phyloP scores from a whole-genome alignment of 768 basidiomycete species.

The Suillus variegatus region DNA sequence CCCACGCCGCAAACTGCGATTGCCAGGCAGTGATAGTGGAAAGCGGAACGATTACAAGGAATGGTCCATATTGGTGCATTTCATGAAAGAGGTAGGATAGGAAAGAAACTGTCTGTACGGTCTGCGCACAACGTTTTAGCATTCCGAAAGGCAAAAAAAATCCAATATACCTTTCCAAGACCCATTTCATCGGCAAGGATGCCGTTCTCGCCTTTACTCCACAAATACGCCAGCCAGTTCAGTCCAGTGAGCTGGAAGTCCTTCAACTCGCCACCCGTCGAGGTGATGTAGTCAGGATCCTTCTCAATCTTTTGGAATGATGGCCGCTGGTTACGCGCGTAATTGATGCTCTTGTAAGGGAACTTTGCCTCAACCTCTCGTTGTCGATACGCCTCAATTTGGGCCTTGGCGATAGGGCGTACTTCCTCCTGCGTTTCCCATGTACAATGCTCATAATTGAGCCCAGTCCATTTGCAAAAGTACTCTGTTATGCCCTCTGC shows the following conservation, averaged over 20 bases:
- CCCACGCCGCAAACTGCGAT: constrained; percentile 91
- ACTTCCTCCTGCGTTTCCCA: constrained; percentile 91
- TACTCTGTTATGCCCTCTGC: constrained; percentile 69
- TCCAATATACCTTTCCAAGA: constrained; percentile 78
- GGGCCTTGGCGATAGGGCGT: constrained; percentile 70
- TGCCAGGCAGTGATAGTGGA: constrained; percentile 99
- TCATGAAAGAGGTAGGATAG: constrained; percentile 94
- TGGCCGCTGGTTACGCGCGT: constrained; percentile 70
- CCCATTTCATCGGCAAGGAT: constrained; percentile 99
- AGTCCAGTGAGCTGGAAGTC: constrained; percentile 98
- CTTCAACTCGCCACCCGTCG: constrained; percentile 85
- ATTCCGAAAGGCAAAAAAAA: constrained; percentile 9
- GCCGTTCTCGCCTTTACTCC: constrained; percentile 94
- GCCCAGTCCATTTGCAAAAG: constrained; percentile 95
- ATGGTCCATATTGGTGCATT: constrained; percentile 92
- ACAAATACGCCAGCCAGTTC: constrained; percentile 98
- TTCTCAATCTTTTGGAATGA: constrained; percentile 78
- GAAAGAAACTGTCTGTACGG: constrained; percentile 95
- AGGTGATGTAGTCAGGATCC: constrained; percentile 83
- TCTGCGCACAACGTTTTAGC: constrained; percentile 44
- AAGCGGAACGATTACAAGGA: constrained; percentile 95
- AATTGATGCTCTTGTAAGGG: constrained; percentile 80
- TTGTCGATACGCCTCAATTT: constrained; percentile 76
- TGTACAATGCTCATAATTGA: constrained; percentile 93
- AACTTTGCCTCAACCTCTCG: constrained; percentile 80